Conservation (phyloP, 805 yeast species). For the Allodekkera sacchari region DNA sequence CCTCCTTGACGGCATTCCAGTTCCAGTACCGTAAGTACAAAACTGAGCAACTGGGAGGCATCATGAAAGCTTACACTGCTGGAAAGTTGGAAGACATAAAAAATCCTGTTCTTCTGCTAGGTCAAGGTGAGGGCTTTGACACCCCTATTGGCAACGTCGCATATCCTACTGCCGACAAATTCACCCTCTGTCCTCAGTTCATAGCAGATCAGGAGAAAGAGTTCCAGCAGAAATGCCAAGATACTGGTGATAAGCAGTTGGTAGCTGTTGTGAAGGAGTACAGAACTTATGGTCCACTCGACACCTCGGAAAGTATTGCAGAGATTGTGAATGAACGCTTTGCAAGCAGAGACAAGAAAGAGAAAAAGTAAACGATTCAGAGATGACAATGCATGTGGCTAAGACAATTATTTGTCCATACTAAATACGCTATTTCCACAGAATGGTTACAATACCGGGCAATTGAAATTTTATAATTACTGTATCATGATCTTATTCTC, state of each 20-base stretch:
- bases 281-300: constrained; percentile 59
- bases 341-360: neutral
- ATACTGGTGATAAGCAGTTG: constrained; percentile 28
- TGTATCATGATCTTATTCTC: too few species aligned
- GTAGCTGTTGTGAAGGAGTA: constrained; percentile 46
- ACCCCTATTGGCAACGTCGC: constrained; percentile 22
- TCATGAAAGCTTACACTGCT: constrained; percentile 64
- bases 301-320: constrained; percentile 33
- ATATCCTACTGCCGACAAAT: constrained; percentile 21
- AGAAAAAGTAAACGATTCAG: constrained; percentile 4
- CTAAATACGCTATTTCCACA: too few species aligned
- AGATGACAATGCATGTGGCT: too few species aligned
- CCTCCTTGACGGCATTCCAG: constrained; percentile 60
- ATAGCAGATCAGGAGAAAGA: constrained; percentile 13
- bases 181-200: constrained; percentile 23
- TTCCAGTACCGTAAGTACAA: constrained; percentile 56
- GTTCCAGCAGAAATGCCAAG: constrained; percentile 15
- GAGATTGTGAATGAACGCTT: constrained; percentile 29
- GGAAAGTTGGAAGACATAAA: constrained; percentile 59
- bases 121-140: constrained; percentile 76
- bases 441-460: too few species aligned
- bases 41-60: constrained; percentile 63
- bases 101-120: constrained; percentile 52
- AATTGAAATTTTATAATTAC: too few species aligned
- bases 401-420: too few species aligned